Base-by-base conservation (phyloP, 1,139 yeast genomes). In the Nakaseomyces delphensis region DNA sequence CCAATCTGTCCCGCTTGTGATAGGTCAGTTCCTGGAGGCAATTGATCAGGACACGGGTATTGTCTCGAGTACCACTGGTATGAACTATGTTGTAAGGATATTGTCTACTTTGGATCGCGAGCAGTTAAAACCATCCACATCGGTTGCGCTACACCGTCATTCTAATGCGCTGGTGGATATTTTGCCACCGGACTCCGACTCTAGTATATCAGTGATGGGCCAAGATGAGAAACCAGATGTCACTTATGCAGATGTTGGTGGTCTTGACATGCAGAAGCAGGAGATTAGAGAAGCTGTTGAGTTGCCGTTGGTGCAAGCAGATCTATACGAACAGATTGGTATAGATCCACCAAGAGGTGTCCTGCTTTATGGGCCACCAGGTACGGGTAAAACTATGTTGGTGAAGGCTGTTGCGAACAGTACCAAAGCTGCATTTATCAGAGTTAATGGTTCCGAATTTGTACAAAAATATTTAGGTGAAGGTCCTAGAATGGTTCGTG, bases 341-440 rank as follows among this genome's bases (percentile, higher is more conserved):
- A 93, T 93, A 53, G 97, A 93, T 59, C 98, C 98, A 28, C 98
- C 99, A 49, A 77, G 97, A 55, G 99, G 99, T 59, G 98, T 93
- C 29, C 69, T 93, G 54, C 71, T 93, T 48, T 93, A 91, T 65
- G 99, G 99, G 18, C 97, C 98, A 14, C 99, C 99, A 39, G 99
- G 99, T 63, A 93, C 98, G 3, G 99, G 99, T 57, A 93, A 93
- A 66, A 93, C 99, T 31, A 87, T 93, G 96, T 75, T 93, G 63
- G 99, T 89, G 43, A 93, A 93, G 66, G 98, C 99, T 0, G 99
- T 93, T 40, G 99, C 99, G 14, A 91, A 93, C 65, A 80, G 91
- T 45, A 82, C 97, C 3, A 85, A 95, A 2, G 98, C 98, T 1
- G 74, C 96, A 5, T 93, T 93, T 58, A 89, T 93, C 54, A 83